Percentiles rank a stretch among this genome's conserved stretches.
Evolutionary conservation across 2,329 filamentous ascomycete species (phyloP).

Genomic region (Venturia carpophila): DNA sequence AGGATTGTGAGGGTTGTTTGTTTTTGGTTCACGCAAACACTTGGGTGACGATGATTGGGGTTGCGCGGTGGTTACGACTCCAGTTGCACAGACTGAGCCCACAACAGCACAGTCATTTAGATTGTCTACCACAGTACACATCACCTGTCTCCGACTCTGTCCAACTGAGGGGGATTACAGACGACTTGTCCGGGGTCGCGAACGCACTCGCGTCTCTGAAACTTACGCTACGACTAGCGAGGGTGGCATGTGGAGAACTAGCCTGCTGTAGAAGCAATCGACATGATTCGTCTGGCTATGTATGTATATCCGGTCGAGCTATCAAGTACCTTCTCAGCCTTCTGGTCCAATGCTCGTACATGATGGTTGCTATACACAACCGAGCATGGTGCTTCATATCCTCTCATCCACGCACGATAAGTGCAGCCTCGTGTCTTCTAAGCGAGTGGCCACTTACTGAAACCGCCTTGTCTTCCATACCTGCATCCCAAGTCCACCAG

Average conservation of each 20-base stretch:
- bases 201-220: background rate
- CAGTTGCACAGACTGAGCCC: background rate
- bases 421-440: background rate
- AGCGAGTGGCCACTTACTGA: background rate
- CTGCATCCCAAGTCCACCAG: constrained; percentile 12
- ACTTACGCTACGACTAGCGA: background rate
- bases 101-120: background rate
- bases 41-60: background rate
- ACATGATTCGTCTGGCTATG: background rate
- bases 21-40: constrained; percentile 5
- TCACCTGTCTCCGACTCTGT: background rate
- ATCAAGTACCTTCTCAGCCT: background rate
- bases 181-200: background rate
- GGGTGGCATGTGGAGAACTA: background rate
- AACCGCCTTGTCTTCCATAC: constrained; percentile 16
- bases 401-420: background rate
- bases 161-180: background rate
- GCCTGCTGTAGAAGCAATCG: background rate
- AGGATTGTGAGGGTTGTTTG: background rate
- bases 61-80: background rate
- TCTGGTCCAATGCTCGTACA: background rate
- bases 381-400: too few species aligned
- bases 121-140: too few species aligned
- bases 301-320: background rate
- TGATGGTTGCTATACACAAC: too few species aligned